Base-by-base conservation (phyloP, 805 yeast genomes). In the Gaillardinia entomophila region DNA sequence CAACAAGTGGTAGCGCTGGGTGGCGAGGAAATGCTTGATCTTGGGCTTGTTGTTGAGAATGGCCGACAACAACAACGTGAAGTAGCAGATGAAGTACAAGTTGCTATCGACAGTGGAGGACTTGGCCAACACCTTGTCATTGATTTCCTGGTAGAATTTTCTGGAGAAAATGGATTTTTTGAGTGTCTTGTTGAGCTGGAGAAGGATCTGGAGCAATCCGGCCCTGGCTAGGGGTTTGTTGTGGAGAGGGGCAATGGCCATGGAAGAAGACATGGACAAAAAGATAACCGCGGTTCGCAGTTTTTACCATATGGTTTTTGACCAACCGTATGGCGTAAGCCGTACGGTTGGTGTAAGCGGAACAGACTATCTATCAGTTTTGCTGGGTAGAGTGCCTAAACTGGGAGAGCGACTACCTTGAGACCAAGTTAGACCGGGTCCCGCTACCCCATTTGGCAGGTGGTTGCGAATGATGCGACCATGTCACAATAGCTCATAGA, bases 51-150 rank as follows among this genome's bases (percentile, higher is more conserved):
- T 66, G 31, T 64, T 51, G 34, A 65, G 49, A 7, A 61, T 39
- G 26, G 62, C 50, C 28, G 68, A 57, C 27, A 60, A 30, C 38
- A 63, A 41, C 22, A 66, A 53, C 8, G 70, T 55, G 41, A 60
- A 62, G 45, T 66, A 66, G 47, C 72, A 66, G 19, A 63, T 49
- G 46, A 66, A 66, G 40, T 66, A 66, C 26, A 66, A 45, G 27
- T 54, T 60, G 4, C 60, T 43, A 43, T 66, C 72, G 14, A 66
- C 51, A 3, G 66, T 60, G 7, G 64, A 30, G 1, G 61, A 32
- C 15, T 44, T 48, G 24, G 57, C 31, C 35, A 66, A 53, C 10
- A 66, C 52, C 40, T 66, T 65, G 33, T 62, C 66, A 36, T 54
- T 60, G 38, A 66, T 54, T 33, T 64, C 66, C 42, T 56, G 60